phyloP scores from a whole-genome alignment of 176 grass and related monocot species.

The Bolboschoenus planiculmis region DNA sequence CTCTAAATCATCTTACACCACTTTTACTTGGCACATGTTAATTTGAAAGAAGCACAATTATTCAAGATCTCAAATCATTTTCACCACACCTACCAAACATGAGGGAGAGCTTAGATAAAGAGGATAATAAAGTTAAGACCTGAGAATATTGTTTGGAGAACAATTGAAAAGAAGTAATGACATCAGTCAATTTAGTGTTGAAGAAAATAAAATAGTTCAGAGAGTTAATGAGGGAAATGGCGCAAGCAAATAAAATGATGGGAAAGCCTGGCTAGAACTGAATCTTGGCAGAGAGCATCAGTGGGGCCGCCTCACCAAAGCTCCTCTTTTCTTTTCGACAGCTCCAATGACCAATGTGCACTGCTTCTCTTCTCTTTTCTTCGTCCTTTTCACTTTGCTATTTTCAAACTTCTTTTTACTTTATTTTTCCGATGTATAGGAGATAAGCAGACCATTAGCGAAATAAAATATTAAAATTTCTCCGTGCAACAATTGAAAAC shows the following conservation, averaged over 20 bases:
- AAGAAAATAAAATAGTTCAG: not conserved
- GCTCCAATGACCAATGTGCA: not conserved
- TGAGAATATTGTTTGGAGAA: not conserved
- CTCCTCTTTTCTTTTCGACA: not conserved
- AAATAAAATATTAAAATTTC: not conserved
- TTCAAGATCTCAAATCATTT: too few relatives aligned
- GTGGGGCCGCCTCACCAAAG: slow-evolving; percentile 6
- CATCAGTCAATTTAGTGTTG: not conserved
- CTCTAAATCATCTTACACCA: too few relatives aligned
- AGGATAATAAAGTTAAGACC: not conserved
- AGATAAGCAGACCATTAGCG: not conserved
- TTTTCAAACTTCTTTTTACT: not conserved
- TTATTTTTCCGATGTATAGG: not conserved
- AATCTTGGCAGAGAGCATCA: slow-evolving; percentile 18
- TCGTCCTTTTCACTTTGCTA: slow-evolving; percentile 16
- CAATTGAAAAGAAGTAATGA: too few relatives aligned
- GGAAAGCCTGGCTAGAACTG: slow-evolving; percentile 14
- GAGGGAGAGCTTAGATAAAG: not conserved
- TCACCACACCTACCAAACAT: too few relatives aligned
- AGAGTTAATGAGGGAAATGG: not conserved
- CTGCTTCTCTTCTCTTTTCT: slow-evolving; percentile 1
- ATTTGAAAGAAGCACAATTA: too few relatives aligned
- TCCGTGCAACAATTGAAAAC: not conserved
- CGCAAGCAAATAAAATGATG: not conserved
- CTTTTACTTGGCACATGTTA: too few relatives aligned